Percentiles rank a stretch among this genome's conserved stretches.
These are phyloP conservation scores for Blastocladiella britannica DNA, from an alignment of 192 early-diverging fungal genomes.

Conservation along the genomic window DNA sequence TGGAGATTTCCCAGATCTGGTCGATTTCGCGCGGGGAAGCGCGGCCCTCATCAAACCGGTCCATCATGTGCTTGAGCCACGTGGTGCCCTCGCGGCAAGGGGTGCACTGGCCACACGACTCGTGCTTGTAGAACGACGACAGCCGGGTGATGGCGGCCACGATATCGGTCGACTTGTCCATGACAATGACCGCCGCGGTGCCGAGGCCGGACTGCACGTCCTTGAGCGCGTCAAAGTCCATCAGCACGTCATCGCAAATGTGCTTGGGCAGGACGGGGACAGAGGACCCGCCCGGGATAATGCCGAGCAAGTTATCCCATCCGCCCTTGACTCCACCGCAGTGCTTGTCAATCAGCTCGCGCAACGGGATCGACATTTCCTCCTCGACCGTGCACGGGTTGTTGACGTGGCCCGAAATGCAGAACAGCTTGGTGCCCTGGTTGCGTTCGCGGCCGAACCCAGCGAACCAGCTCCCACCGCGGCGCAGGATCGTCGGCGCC, in stretches of 20 bases:
- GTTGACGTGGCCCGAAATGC: conserved; percentile 96
- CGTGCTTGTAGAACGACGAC: conserved; percentile 88
- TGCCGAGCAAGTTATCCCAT: conserved; percentile 94
- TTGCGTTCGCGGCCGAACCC: conserved; percentile 82
- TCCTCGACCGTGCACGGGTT: conserved; percentile 95
- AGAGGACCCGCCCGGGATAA: conserved; percentile 93
- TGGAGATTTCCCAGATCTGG: conserved; percentile 79
- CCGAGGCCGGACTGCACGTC: conserved; percentile 85
- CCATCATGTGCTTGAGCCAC: conserved; percentile 94
- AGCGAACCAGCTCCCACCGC: conserved; percentile 86
- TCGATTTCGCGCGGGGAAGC: conserved; percentile 75
- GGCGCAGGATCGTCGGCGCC: conserved; percentile 78
- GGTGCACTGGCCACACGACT: conserved; percentile 97
- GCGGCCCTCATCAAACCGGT: conserved; percentile 71
- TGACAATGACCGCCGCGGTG: conserved; percentile 92
- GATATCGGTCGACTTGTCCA: conserved; percentile 95
- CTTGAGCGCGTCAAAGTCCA: conserved; percentile 96
- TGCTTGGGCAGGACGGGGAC: conserved; percentile 68
- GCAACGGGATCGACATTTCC: conserved; percentile 91
- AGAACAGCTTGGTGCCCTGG: conserved; percentile 88
- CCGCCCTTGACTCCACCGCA: conserved; percentile 92
- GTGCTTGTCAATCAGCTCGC: conserved; percentile 82
- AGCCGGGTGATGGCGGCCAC: conserved; percentile 81
- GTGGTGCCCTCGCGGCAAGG: conserved; percentile 91
- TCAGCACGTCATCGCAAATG: conserved; percentile 77